These are phyloP conservation scores for Exophiala calicioides DNA, from an alignment of 2,329 filamentous ascomycete genomes.

Conservation along the genomic window DNA sequence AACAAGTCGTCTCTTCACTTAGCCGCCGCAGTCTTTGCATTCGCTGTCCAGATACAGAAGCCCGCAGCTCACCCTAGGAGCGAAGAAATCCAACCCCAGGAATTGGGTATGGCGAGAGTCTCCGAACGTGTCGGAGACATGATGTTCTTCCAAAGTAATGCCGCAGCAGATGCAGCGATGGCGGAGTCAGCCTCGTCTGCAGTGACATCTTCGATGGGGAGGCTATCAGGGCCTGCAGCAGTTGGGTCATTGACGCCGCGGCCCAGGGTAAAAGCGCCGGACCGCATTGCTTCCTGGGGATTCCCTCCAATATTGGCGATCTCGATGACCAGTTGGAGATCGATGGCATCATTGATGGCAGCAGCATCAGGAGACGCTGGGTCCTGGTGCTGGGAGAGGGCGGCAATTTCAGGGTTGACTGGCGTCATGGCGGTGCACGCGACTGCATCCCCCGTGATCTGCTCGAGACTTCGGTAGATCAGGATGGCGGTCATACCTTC, in stretches of 20 bases:
- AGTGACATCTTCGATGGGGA: constrained; percentile 57
- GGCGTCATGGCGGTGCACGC: constrained; percentile 58
- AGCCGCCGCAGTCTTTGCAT: no score
- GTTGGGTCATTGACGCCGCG: constrained; percentile 54
- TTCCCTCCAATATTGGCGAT: constrained; percentile 64
- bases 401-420: constrained; percentile 66
- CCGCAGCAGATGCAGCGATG: constrained; percentile 40
- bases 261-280: constrained; percentile 65
- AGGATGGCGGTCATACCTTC: constrained; percentile 57
- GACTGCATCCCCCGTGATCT: constrained; percentile 60
- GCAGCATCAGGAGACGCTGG: constrained; percentile 61
- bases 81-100: no score
- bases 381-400: constrained; percentile 67
- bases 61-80: no score
- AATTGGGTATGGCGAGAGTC: no score
- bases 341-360: constrained; percentile 61
- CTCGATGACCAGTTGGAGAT: constrained; percentile 60
- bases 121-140: no score
- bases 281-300: constrained; percentile 60
- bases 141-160: background rate
- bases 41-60: no score
- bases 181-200: constrained; percentile 55
- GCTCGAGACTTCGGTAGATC: constrained; percentile 58
- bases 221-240: constrained; percentile 50
- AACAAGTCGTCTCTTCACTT: no score